Base-by-base conservation (phyloP, 768 basidiomycete genomes). In the Trametes maxima region DNA sequence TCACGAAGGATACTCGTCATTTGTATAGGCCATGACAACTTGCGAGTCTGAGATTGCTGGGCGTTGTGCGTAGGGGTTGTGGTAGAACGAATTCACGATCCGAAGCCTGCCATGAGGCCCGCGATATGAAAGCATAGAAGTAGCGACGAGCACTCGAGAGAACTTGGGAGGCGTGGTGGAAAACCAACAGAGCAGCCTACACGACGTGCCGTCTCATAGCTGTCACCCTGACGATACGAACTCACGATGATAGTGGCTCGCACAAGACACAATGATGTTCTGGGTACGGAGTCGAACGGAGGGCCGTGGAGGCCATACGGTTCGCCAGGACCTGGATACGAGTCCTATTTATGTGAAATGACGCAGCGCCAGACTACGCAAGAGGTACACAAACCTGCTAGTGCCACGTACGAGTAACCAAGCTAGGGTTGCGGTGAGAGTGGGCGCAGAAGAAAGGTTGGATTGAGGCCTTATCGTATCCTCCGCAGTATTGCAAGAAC, bases 201-300 rank as follows among this genome's bases (percentile, higher is more conserved):
- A 52, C 50, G 50, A 40, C 21, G 14, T 22, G 11, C n/a, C 11
- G 14, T 54, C 16, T 21, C 14, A 10, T 5, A 16, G 24, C 16
- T 10, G 54, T 55, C 28, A 19, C 54, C 54, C 28, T 55, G 43
- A 40, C 56, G 21, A 42, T 49, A 12, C 39, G 48, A 57, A 49
- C 13, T 37, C 40, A 39, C 51, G 37, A 24, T 2, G 19, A 22
- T 7, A 40, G n/a, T 39, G 3, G 16, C 51, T 11, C n/a, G n/a
- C 17, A 13, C n/a, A 33, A 5, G 51, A 17, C 37, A 21, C 21
- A 24, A 5, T 3, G 2, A 22, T 21, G n/a, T 2, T 46, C 10
- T 46, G 21, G 5, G 12, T 40, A 33, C 51, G 51, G 51, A 40
- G 40, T 12, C 8, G 6, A 17, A 10, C 53, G 53, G 53, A 19